Evolutionary conservation across 805 yeast species (phyloP).

Genomic region (Yarrowia alimentaria): DNA sequence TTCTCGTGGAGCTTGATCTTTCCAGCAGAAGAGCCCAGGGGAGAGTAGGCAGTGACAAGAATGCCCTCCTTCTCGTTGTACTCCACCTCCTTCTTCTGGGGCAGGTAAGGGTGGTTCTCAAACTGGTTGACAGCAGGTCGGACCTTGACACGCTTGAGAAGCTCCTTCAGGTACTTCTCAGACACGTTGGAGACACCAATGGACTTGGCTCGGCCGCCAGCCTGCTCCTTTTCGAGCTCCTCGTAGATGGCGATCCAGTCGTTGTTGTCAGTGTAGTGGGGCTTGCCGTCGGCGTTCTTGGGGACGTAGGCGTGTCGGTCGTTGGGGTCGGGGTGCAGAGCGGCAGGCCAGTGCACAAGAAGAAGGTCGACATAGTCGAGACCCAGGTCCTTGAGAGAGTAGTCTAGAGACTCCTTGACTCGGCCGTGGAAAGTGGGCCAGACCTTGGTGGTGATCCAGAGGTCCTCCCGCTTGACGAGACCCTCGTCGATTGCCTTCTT

Average conservation of each 20-base stretch:
- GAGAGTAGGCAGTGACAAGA: slow-evolving; percentile 69
- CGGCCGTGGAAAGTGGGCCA: slow-evolving; percentile 41
- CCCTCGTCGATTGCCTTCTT: slow-evolving; percentile 39
- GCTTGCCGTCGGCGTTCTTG: slow-evolving; percentile 41
- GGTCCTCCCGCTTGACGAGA: slow-evolving; percentile 57
- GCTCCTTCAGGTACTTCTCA: slow-evolving; percentile 48
- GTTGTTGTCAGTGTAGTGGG: slow-evolving; percentile 29
- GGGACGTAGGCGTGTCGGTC: slow-evolving; percentile 42
- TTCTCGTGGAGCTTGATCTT: slow-evolving; percentile 40
- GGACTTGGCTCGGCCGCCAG: slow-evolving; percentile 50
- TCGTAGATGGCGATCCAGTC: slow-evolving; percentile 46
- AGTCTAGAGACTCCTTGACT: slow-evolving; percentile 54
- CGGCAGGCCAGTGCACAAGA: slow-evolving; percentile 80
- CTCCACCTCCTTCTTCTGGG: slow-evolving; percentile 58
- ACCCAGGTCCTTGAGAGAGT: slow-evolving; percentile 60
- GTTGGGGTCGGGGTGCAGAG: slow-evolving; percentile 43
- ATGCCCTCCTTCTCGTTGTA: slow-evolving; percentile 54
- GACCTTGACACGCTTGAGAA: slow-evolving; percentile 47
- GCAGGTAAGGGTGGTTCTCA: slow-evolving; percentile 70
- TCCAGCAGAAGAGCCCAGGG: slow-evolving; percentile 43
- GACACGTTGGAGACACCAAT: slow-evolving; percentile 75
- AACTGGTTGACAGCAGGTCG: slow-evolving; percentile 71
- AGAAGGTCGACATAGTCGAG: slow-evolving; percentile 76
- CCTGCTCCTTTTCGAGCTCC: slow-evolving; percentile 43
- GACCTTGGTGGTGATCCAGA: slow-evolving; percentile 71